Evolutionary conservation across 2,329 filamentous ascomycete species (phyloP), one percentile per base, ranked within the genome.

Genomic region (Colletotrichum noveboracense): DNA sequence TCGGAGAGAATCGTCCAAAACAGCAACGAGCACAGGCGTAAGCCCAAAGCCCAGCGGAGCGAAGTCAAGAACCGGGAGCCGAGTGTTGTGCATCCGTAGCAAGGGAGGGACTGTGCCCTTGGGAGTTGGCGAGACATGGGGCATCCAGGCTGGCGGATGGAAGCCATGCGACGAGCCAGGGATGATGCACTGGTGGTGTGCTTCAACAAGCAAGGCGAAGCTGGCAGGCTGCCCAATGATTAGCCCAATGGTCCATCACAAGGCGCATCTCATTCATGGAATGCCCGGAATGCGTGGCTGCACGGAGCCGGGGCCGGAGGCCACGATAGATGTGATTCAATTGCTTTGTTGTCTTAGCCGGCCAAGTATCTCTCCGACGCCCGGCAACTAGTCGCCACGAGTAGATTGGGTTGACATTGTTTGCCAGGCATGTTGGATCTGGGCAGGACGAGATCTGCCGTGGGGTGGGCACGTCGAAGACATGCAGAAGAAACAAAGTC

Each of bases 91-190:
- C 60, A 55, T 36, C 74, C 67, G 67, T 62, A 52, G 56, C 70
- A 76, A 76, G 74, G 74, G 74, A 74, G 74, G 43, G 70, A 62
- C 55, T 30, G 66, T 48, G 62, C 70, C 43, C 43, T 52, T 52
- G 43, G 43, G 43, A 52, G n/a, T 73, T 32, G 43, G 62, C 34
- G 30, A 38, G 62, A 71, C 62, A 62, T 43, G 55, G 28, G 38
- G 32, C 66, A 60, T 60, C 34, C 55, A 70, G 28, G 48, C 56
- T 48, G 56, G 36, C 56, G 67, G 48, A 56, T 67, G 13, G 48
- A 55, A 43, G 67, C 70, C 64, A 74, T 68, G 65, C 36, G 56
- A 52, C 9, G 43, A 65, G 28, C 34, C 55, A 75, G 73, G 62
- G 70, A 72, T 72, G 38, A 34, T 75, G 55, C 24, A 43, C 30